Percentiles rank a stretch among this genome's conserved stretches.
Conservation (phyloP, 2,329 filamentous ascomycete species). For the Fonsecaea erecta region DNA sequence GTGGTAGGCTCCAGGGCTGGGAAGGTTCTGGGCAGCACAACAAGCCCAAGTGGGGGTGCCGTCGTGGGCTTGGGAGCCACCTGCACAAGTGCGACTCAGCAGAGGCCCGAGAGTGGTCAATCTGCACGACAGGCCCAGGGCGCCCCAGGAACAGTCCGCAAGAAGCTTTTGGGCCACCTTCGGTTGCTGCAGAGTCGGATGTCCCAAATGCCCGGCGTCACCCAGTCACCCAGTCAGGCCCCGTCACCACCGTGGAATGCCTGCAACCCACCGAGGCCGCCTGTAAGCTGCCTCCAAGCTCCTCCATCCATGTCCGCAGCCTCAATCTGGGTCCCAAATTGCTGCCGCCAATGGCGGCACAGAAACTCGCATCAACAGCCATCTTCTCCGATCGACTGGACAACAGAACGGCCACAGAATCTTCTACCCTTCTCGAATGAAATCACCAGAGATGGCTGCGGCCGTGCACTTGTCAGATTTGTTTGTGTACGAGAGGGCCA, state of each 20-base stretch:
- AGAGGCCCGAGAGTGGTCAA: background rate
- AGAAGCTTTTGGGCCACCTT: background rate
- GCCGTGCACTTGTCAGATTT: background rate
- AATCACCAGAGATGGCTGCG: background rate
- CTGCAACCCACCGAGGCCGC: background rate
- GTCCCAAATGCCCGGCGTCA: conserved; percentile 4
- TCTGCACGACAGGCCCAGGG: conserved; percentile 1
- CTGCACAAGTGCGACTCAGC: conserved; percentile 12
- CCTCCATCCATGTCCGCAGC: conserved; percentile 8
- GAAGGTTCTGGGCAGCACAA: background rate
- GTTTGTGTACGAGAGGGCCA: conserved; percentile 1
- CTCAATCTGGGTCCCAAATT: conserved; percentile 2
- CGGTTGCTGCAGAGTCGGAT: conserved; percentile 3
- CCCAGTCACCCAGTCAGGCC: conserved; percentile 4
- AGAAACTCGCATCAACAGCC: conserved; percentile 10
- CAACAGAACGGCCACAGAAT: conserved; percentile 31
- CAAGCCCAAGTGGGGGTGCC: background rate
- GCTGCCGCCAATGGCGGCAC: conserved; percentile 19
- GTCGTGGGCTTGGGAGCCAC: conserved; percentile 4
- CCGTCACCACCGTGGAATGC: background rate
- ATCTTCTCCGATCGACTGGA: conserved; percentile 21
- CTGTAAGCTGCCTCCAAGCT: background rate
- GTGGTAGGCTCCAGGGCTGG: background rate
- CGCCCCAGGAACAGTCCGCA: background rate
- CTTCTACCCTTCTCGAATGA: conserved; percentile 24